Evolutionary conservation across 495 filamentous ascomycete species (phyloP), one percentile per base, ranked within the genome.

Genomic region (Evansstolkia leycettana): DNA sequence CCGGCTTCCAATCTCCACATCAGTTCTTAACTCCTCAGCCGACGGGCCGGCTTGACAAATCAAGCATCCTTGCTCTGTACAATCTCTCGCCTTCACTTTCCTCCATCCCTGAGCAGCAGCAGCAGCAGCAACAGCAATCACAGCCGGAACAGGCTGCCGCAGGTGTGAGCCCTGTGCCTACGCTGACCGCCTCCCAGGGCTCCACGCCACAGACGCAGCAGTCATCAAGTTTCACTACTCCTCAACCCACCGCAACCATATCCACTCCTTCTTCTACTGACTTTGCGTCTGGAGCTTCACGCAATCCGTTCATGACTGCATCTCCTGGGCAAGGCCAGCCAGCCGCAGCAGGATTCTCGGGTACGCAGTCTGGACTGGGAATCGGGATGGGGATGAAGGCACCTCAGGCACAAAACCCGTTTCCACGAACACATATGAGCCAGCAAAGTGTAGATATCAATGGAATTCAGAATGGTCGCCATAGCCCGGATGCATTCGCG

Each of bases 401-500:
- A 39, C 29, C 16, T 32, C 31, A 37, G 7, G 11, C 18, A 1
- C 36, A 33, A 33, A 36, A 35, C 15, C 31, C 38, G 2, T 51
- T 56, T 35, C 40, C 47, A 17, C 49, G 56, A 18, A 54, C 69
- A 27, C 84, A 94, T 47, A 74, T 79, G 43, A 95, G 85, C 55
- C 76, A 90, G 42, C 90, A 92, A 46, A 95, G 89, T 47, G 80
- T 92, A 39, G 85, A 82, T 49, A 71, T 94, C 54, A 82, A 75
- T 45, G 64, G 57, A 28, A 76, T 76, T 64, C 78, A 68, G 63
- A 77, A 70, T 42, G 88, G 89, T 7, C 69, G 89, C 29, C 87
- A 95, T 55, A 94, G 86, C 47, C 90, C 90, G 12, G 90, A 98
- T 63, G 89, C 90, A 19, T 98, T 96, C 72, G 80, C 87, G n/a